Percentiles rank a stretch among this genome's conserved stretches.
These are phyloP conservation scores for Cyclotella kingstonii DNA, from an alignment of 108 stramenopile genomes.

Conservation along the genomic window DNA sequence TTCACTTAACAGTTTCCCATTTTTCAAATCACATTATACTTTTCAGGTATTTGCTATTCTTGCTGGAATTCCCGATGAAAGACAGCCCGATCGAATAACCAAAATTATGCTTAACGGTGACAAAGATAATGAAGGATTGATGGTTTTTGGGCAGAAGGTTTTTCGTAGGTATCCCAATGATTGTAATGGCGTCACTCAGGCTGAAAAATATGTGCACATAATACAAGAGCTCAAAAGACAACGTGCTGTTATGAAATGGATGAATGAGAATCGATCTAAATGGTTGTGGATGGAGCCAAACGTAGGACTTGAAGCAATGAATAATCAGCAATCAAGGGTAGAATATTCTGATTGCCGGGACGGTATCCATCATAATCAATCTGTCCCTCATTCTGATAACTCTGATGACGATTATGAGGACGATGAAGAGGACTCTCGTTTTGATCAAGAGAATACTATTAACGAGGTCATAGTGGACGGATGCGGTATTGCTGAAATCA, in stretches of 20 bases:
- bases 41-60: conserved; percentile 34
- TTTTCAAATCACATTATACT: not conserved
- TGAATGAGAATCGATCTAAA: conserved; percentile 52
- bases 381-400: conserved; percentile 72
- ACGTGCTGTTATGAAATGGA: conserved; percentile 61
- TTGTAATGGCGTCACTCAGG: conserved; percentile 26
- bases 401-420: conserved; percentile 69
- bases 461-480: conserved; percentile 54
- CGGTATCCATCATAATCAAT: conserved; percentile 47
- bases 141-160: conserved; percentile 28
- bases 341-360: conserved; percentile 42
- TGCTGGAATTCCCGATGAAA: conserved; percentile 59
- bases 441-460: conserved; percentile 11
- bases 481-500: conserved; percentile 62
- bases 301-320: conserved; percentile 17
- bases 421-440: conserved; percentile 62
- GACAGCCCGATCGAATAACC: conserved; percentile 57
- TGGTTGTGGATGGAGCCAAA: conserved; percentile 78
- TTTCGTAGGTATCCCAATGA: conserved; percentile 43
- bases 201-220: conserved; percentile 60
- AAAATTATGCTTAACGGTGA: conserved; percentile 55
- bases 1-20: not conserved
- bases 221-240: conserved; percentile 51
- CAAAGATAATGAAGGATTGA: conserved; percentile 49
- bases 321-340: conserved; percentile 38